phyloP scores from a whole-genome alignment of 768 basidiomycete genomes.

The Ephemerocybe angulata region DNA sequence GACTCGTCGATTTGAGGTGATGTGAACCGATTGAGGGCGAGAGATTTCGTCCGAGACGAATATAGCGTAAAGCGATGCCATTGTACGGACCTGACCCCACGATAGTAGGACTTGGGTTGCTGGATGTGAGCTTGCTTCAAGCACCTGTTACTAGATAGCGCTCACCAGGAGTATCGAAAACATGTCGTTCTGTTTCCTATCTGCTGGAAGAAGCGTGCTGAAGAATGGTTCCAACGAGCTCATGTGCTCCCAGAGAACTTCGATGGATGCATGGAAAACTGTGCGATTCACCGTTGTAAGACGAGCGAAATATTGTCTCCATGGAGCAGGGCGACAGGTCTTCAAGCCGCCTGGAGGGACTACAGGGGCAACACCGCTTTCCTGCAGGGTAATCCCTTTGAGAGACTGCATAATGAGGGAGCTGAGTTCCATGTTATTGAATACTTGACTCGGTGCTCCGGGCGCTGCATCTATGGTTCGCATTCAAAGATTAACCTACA shows the following conservation, averaged over 20 bases:
- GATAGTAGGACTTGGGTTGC: not conserved
- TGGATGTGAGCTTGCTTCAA: not conserved
- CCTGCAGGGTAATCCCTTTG: not conserved
- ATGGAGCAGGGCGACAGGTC: no score
- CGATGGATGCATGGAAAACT: not conserved
- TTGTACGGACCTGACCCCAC: not conserved
- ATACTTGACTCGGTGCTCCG: not conserved
- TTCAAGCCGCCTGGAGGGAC: not conserved
- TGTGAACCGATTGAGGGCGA: not conserved
- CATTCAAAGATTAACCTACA: no score
- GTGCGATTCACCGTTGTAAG: not conserved
- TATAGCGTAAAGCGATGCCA: not conserved
- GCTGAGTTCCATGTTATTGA: not conserved
- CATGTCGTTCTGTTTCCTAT: not conserved
- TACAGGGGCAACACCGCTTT: not conserved
- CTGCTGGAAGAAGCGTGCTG: not conserved
- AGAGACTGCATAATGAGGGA: not conserved
- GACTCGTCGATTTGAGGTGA: not conserved
- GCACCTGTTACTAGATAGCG: not conserved
- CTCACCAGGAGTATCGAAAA: not conserved
- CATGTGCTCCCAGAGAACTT: not conserved
- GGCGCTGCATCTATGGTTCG: no score
- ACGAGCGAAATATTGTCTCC: not conserved
- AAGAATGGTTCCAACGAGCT: not conserved
- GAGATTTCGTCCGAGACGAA: not conserved